Evolutionary conservation across 257 asterid genomes (phyloP).

Genomic region (Gynochthodes officinalis): DNA sequence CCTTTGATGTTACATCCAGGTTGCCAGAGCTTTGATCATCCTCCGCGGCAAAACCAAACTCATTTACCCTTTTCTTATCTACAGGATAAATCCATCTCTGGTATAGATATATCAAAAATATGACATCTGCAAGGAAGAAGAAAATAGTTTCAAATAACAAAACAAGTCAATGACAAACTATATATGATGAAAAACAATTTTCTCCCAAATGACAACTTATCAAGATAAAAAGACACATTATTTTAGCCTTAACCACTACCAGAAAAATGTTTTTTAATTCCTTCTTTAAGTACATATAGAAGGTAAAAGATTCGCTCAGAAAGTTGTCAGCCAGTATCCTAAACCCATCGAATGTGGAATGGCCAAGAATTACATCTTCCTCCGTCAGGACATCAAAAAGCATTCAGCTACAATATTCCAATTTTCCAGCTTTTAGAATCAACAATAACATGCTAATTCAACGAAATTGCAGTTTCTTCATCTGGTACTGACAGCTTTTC

Average conservation of each 20-base stretch:
- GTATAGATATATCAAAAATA: slow-evolving; percentile 76
- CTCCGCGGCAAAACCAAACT: slow-evolving; percentile 90
- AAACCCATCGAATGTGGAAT: too few species aligned
- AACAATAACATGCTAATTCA: too few species aligned
- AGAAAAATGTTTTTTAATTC: too few species aligned
- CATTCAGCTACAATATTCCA: too few species aligned
- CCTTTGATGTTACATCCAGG: slow-evolving; percentile 33
- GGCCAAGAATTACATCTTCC: too few species aligned
- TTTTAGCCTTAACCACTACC: not conserved
- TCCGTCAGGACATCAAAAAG: too few species aligned
- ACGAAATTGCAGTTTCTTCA: not conserved
- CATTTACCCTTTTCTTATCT: slow-evolving; percentile 86
- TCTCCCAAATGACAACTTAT: not conserved
- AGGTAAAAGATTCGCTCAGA: too few species aligned
- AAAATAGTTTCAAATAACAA: not conserved
- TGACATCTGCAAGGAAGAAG: slow-evolving; percentile 63
- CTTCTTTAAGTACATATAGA: too few species aligned
- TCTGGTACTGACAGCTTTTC: not conserved
- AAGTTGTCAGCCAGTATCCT: too few species aligned
- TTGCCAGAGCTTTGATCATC: slow-evolving; percentile 46
- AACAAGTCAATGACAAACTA: not conserved
- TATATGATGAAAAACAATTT: not conserved
- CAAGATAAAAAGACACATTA: not conserved
- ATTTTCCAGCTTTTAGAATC: too few species aligned
- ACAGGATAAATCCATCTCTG: slow-evolving; percentile 94